Evolutionary conservation across 2,329 filamentous ascomycete genomes (phyloP), one percentile per base, ranked within the genome.

Genomic region (Hymenoscyphus fraxineus): DNA sequence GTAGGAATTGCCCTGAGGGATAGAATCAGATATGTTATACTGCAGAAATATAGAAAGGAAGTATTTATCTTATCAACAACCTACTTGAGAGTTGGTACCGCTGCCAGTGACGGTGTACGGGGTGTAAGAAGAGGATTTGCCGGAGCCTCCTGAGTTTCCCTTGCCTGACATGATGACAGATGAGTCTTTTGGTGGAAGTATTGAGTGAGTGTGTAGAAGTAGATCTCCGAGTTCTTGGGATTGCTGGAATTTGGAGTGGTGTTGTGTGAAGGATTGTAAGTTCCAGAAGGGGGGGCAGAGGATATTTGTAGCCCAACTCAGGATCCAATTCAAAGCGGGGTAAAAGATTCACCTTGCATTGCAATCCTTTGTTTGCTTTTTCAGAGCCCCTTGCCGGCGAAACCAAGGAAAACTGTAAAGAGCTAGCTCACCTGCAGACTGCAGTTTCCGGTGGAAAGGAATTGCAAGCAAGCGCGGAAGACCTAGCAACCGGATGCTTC

Each of bases 61-160:
- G 31, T 19, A 19, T 9, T 57, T 6, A 27, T 16, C 19, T 10
- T 35, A 35, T 35, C 35, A 35, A 35, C 35, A 35, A 68, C 74
- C 65, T 77, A 87, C 87, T 80, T 87, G 80, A 76, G 76, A 83
- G 78, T 90, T 90, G 75, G 83, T 87, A 73, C 88, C 88, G 70
- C 60, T 61, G 40, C 65, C 47, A 10, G 59, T 81, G 68, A 77
- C 70, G 22, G 70, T 72, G 73, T 81, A 83, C 59, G 73, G 73
- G 39, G 70, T 72, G 66, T 69, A 73, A 32, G 56, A 27, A 10
- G 60, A 58, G n/a, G 62, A 60, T n/a, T 59, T 58, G 47, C 56
- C 41, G 32, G 63, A 67, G 22, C 61, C 65, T 13, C 64, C 63
- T 16, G 59, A 62, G 59, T 56, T 62, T 40, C 51, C 64, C 57